Conservation (phyloP, 2,329 filamentous ascomycete species). For the Hortaea sp. region DNA sequence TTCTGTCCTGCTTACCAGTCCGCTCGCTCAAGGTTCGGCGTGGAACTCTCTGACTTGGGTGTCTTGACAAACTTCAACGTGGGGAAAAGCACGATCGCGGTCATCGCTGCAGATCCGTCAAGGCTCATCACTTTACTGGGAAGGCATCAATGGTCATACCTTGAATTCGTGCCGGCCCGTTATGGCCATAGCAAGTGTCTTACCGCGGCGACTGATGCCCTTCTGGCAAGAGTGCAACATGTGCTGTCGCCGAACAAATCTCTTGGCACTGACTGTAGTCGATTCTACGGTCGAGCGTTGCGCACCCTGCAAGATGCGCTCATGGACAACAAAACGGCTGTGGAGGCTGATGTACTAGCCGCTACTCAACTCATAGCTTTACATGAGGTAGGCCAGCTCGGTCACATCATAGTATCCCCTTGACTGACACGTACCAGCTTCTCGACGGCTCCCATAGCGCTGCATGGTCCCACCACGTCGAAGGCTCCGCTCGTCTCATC, state of each 20-base stretch:
- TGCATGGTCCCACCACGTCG: constrained; percentile 26
- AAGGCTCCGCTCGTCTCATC: constrained; percentile 24
- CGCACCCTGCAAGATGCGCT: constrained; percentile 13
- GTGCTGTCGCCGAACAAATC: constrained; percentile 7
- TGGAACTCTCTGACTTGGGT: constrained; percentile 15
- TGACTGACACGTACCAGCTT: constrained; percentile 10
- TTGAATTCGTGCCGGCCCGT: constrained; percentile 14
- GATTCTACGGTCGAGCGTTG: constrained; percentile 16
- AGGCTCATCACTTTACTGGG: constrained; percentile 9
- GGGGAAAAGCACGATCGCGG: constrained; percentile 8
- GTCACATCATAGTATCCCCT: not conserved
- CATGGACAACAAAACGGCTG: constrained; percentile 2
- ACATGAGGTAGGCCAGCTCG: constrained; percentile 14
- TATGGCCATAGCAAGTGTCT: constrained; percentile 15
- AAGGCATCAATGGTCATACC: constrained; percentile 11
- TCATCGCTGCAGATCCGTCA: constrained; percentile 8
- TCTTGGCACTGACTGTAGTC: constrained; percentile 1
- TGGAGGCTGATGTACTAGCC: constrained; percentile 15
- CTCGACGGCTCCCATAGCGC: constrained; percentile 20
- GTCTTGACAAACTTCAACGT: constrained; percentile 19
- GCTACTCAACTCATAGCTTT: constrained; percentile 13
- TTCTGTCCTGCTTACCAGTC: constrained; percentile 7
- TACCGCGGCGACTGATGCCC: constrained; percentile 14
- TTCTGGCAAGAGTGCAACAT: constrained; percentile 13
- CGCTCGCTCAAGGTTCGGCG: constrained; percentile 11